Evolutionary conservation across 2,329 filamentous ascomycete genomes (phyloP).

Genomic region (Zasmidium cellare): DNA sequence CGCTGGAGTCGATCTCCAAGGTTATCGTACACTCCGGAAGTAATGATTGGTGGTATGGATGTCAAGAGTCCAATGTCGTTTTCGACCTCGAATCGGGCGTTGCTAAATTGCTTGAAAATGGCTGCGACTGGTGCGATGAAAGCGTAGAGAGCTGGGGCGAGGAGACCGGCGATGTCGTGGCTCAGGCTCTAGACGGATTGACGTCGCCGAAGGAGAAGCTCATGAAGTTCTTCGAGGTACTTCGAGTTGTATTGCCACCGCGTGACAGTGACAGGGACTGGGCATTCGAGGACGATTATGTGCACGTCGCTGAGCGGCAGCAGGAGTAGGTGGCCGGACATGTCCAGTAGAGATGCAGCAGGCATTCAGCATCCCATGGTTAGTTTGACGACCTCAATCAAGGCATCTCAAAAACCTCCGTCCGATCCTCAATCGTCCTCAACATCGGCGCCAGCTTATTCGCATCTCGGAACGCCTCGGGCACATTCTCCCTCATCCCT

Average conservation of each 20-base stretch:
- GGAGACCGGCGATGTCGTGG: neutral
- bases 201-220: neutral
- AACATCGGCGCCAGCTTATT: constrained; percentile 72
- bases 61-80: neutral
- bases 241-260: neutral
- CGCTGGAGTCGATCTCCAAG: neutral
- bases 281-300: no score
- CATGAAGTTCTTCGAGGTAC: neutral
- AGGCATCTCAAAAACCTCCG: constrained; percentile 52
- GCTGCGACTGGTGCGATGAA: neutral
- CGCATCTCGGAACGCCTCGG: constrained; percentile 74
- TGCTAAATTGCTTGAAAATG: neutral
- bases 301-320: no score
- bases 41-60: neutral
- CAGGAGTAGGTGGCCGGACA: no score
- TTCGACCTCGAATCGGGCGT: neutral
- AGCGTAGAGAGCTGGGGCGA: neutral
- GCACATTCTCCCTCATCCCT: constrained; percentile 69
- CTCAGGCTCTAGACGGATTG: neutral
- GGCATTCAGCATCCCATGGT: neutral
- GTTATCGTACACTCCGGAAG: neutral
- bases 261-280: no score
- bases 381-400: constrained; percentile 26
- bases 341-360: no score
- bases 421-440: constrained; percentile 66